Evolutionary conservation across 2,329 filamentous ascomycete genomes (phyloP).

Genomic region (Ophiosphaerella narmari): DNA sequence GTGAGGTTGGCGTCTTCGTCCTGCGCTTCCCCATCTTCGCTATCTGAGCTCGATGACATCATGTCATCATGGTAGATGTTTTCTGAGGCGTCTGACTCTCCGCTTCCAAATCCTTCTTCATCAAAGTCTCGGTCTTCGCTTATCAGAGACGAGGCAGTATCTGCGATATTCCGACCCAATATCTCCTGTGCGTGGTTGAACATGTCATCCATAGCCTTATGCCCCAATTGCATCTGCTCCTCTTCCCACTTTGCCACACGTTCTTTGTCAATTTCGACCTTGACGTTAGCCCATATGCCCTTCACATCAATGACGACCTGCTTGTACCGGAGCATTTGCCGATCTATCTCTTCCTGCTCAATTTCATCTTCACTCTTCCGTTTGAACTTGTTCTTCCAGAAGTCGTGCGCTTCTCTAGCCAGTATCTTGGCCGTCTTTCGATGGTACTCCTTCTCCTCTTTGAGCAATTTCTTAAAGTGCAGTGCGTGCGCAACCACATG

Average conservation of each 20-base stretch:
- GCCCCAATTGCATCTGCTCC: slow-evolving; percentile 60
- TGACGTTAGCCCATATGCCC: slow-evolving; percentile 64
- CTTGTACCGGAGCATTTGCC: slow-evolving; percentile 71
- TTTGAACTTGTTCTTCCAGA: slow-evolving; percentile 71
- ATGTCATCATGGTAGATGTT: slow-evolving; percentile 50
- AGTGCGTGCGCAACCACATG: slow-evolving; percentile 79
- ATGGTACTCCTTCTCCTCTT: slow-evolving; percentile 79
- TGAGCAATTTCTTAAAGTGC: slow-evolving; percentile 79
- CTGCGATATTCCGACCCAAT: slow-evolving; percentile 37
- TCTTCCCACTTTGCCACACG: slow-evolving; percentile 64
- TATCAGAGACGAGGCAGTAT: slow-evolving; percentile 44
- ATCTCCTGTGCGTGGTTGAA: slow-evolving; percentile 68
- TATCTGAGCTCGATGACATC: slow-evolving; percentile 42
- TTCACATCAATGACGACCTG: slow-evolving; percentile 69
- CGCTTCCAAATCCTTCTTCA: slow-evolving; percentile 49
- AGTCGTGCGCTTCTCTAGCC: slow-evolving; percentile 76
- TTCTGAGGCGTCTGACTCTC: slow-evolving; percentile 36
- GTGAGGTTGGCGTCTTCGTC: slow-evolving; percentile 69
- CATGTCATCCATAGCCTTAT: slow-evolving; percentile 72
- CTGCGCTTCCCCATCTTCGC: slow-evolving; percentile 47
- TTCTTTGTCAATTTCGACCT: slow-evolving; percentile 61
- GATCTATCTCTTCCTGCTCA: slow-evolving; percentile 73
- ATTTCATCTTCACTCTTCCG: slow-evolving; percentile 69
- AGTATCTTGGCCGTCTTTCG: slow-evolving; percentile 75
- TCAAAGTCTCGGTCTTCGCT: slow-evolving; percentile 48